These are phyloP conservation scores for Calocybe cyanea DNA, from an alignment of 768 basidiomycete species.

Conservation along the genomic window DNA sequence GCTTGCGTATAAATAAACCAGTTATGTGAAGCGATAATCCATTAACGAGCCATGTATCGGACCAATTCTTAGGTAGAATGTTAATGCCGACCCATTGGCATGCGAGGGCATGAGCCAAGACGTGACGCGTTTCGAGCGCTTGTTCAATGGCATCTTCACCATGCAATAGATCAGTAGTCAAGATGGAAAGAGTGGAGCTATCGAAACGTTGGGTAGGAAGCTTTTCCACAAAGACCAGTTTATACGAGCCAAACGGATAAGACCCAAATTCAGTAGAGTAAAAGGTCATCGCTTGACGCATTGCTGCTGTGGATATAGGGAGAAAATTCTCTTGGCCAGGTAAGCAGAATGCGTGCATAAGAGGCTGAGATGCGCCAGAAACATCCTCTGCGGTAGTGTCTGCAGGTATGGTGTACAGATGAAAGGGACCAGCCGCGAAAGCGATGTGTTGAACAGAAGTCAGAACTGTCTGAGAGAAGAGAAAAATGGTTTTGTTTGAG, in stretches of 20 bases:
- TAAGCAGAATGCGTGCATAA: slow-evolving; percentile 89
- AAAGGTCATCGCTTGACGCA: slow-evolving; percentile 90
- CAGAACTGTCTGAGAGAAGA: slow-evolving; percentile 80
- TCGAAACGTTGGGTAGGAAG: slow-evolving; percentile 80
- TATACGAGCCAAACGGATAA: slow-evolving; percentile 94
- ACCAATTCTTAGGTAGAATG: slow-evolving; percentile 89
- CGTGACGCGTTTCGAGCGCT: slow-evolving; percentile 84
- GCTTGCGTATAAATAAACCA: slow-evolving; percentile 78
- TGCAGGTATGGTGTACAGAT: slow-evolving; percentile 64
- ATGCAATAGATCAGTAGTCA: slow-evolving; percentile 79
- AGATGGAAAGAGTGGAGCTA: slow-evolving; percentile 76
- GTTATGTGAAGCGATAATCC: slow-evolving; percentile 90
- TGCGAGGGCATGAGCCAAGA: slow-evolving; percentile 83
- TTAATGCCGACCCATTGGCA: slow-evolving; percentile 98
- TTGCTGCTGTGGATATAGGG: slow-evolving; percentile 62
- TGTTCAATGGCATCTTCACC: slow-evolving; percentile 91
- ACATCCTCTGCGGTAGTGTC: slow-evolving; percentile 62
- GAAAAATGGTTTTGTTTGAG: slow-evolving; percentile 90
- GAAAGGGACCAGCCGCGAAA: slow-evolving; percentile 94
- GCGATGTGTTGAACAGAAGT: slow-evolving; percentile 97
- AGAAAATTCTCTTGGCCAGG: slow-evolving; percentile 82
- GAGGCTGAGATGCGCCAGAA: slow-evolving; percentile 58
- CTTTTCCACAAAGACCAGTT: slow-evolving; percentile 91
- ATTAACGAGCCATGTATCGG: slow-evolving; percentile 96
- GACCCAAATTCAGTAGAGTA: slow-evolving; percentile 90